These are phyloP conservation scores for Geosmithia flava DNA, from an alignment of 2,329 filamentous ascomycete species.

Conservation along the genomic window DNA sequence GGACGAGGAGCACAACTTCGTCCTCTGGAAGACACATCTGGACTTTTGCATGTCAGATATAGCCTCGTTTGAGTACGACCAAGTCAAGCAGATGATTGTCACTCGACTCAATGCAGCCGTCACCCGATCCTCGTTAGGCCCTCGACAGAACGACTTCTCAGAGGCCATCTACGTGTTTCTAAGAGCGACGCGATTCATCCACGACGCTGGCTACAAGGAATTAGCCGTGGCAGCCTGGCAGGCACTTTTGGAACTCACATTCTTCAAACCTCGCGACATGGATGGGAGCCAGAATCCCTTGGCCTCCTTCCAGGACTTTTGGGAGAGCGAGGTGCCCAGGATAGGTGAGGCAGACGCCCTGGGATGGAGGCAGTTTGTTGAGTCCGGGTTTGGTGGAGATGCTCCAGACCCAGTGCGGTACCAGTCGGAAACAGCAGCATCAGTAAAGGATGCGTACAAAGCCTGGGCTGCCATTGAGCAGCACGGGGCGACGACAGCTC, in stretches of 20 bases:
- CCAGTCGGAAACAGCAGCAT: background rate
- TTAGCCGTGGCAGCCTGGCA: slow-evolving; percentile 75
- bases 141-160: slow-evolving; percentile 3
- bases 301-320: slow-evolving; percentile 56
- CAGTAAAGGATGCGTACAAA: slow-evolving; percentile 32
- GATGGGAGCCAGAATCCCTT: slow-evolving; percentile 12
- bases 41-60: slow-evolving; percentile 62
- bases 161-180: slow-evolving; percentile 57
- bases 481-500: slow-evolving; percentile 30
- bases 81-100: slow-evolving; percentile 45
- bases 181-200: slow-evolving; percentile 59
- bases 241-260: slow-evolving; percentile 59
- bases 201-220: slow-evolving; percentile 69
- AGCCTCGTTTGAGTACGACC: slow-evolving; percentile 54
- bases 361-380: slow-evolving; percentile 54
- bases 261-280: slow-evolving; percentile 39
- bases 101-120: slow-evolving; percentile 27
- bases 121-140: background rate
- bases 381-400: slow-evolving; percentile 21
- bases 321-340: slow-evolving; percentile 73
- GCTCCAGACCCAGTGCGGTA: slow-evolving; percentile 22
- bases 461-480: slow-evolving; percentile 43
- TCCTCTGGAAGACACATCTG: slow-evolving; percentile 62
- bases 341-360: slow-evolving; percentile 61
- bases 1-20: slow-evolving; percentile 23